Conservation (phyloP, 2,329 filamentous ascomycete genomes). For the Apiospora saccharicola region DNA sequence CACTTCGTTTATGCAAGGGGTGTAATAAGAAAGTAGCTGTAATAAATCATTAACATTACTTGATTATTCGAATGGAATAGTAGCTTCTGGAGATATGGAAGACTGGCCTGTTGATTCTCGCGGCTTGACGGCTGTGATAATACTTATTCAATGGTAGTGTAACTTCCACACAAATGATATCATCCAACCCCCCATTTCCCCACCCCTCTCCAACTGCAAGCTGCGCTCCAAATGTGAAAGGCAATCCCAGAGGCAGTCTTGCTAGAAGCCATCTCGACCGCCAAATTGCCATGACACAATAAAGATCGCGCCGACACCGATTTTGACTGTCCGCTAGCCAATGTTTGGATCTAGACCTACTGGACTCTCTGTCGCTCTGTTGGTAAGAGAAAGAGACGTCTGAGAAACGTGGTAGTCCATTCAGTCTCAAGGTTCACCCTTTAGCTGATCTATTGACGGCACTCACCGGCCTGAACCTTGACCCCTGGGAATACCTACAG, state of each 20-base stretch:
- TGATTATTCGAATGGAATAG: no score
- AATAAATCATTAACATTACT: no score
- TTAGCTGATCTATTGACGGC: constrained; percentile 18
- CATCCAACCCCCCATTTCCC: constrained; percentile 8
- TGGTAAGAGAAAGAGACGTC: not conserved
- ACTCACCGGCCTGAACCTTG: constrained; percentile 19
- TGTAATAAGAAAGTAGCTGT: no score
- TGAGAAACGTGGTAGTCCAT: not conserved
- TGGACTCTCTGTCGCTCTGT: not conserved
- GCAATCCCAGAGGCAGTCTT: not conserved
- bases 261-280: not conserved
- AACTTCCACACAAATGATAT: constrained; percentile 4
- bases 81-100: no score
- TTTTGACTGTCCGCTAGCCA: not conserved
- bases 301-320: not conserved
- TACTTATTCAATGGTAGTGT: not conserved
- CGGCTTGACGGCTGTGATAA: not conserved
- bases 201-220: not conserved
- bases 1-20: no score
- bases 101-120: no score
- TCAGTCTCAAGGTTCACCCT: not conserved
- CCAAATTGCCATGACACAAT: constrained; percentile 4
- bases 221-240: not conserved
- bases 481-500: not conserved
- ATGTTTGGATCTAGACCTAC: not conserved